phyloP scores from a whole-genome alignment of 1,284 basidiomycete species.

The Fomes fomentarius region DNA sequence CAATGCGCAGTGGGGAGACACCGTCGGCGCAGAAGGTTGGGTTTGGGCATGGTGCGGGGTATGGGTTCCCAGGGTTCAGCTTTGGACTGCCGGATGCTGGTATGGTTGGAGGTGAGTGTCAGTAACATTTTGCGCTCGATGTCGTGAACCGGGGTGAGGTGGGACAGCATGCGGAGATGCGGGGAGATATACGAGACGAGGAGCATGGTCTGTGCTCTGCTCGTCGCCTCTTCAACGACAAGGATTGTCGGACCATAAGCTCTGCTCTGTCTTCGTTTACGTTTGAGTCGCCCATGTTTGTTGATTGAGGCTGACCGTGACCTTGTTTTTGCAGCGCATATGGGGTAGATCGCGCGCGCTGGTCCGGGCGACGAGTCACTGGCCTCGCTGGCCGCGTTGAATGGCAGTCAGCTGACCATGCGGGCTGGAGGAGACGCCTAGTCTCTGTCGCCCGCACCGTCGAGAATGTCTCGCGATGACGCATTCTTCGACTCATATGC shows the following conservation, averaged over 20 bases:
- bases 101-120: conserved; percentile 33
- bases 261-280: conserved; percentile 5
- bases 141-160: too few relatives aligned
- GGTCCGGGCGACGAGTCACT: neutral
- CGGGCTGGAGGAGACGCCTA: neutral
- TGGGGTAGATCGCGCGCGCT: conserved; percentile 13
- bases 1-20: conserved; percentile 10
- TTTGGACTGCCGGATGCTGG: conserved; percentile 29
- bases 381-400: neutral
- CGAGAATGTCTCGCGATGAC: neutral
- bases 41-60: conserved; percentile 20
- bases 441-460: neutral
- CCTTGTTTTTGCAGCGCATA: conserved; percentile 14
- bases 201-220: conserved; percentile 8
- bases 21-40: conserved; percentile 20
- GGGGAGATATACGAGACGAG: conserved; percentile 3
- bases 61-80: conserved; percentile 29
- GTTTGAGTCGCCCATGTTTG: conserved; percentile 9
- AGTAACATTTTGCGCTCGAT: conserved; percentile 11
- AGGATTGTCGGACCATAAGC: neutral
- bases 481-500: neutral
- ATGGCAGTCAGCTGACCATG: conserved; percentile 10
- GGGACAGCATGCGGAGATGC: neutral
- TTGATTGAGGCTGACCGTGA: conserved; percentile 8
- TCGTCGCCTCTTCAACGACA: neutral